Evolutionary conservation across 2,329 filamentous ascomycete species (phyloP), one percentile per base, ranked within the genome.

Genomic region (Fusarium bactridioides): DNA sequence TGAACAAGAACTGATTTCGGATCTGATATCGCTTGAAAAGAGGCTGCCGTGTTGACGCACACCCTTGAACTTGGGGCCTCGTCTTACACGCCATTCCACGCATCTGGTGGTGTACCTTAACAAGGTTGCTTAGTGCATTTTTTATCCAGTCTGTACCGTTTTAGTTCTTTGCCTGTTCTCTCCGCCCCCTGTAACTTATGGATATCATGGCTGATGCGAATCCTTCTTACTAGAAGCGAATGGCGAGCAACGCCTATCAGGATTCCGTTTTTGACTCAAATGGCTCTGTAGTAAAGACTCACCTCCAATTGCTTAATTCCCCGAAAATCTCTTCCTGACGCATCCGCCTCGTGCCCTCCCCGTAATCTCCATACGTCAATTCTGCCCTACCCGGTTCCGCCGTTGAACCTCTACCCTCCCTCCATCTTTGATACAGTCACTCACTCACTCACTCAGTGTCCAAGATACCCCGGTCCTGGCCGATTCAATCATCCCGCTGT

Each of bases 351-450:
- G 65, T 73, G 69, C 61, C 70, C 67, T 74, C 64, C 70, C 70
- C 71, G 71, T 76, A 67, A 74, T 67, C 74, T 69, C 57, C 57
- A 64, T 67, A 73, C 70, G 70, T 71, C 68, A 70, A 73, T 65
- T 74, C 70, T 73, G 75, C 74, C 76, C 76, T 78, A 73, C 69
- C 69, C 51, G 69, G 59, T 40, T 60, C 64, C 64, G 44, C 53
- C 45, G 38, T 62, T 43, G 41, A 16, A 59, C 18, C 27, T 37
- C 53, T 40, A 67, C 72, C 64, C 57, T 68, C 56, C 70, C 57
- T 68, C 60, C 70, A 66, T 63, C 55, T 71, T 71, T 45, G 37
- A 41, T 47, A 57, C 61, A 48, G 54, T 70, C 53, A 59, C 51
- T 58, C 61, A 67, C 33, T 55, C 56, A 59, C 51, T 58, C 61